Conservation (phyloP, 2,329 filamentous ascomycete species). For the Diplodia intermedia region DNA sequence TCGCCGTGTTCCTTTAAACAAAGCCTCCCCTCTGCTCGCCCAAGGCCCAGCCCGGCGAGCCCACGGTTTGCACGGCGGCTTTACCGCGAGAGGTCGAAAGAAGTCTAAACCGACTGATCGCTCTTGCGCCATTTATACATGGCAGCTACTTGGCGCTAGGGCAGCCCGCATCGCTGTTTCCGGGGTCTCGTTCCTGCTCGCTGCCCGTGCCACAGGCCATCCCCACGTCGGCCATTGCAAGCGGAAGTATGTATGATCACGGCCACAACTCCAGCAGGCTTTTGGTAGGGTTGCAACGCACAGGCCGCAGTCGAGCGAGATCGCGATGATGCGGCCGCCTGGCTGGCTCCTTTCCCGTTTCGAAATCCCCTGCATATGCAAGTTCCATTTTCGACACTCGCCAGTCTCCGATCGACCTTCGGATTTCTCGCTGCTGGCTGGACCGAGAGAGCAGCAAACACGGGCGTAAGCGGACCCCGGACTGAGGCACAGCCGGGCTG, state of each 20-base stretch:
- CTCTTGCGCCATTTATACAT: neutral
- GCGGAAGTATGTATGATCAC: neutral
- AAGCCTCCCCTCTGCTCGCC: too few species aligned
- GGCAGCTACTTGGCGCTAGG: neutral
- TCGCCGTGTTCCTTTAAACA: too few species aligned
- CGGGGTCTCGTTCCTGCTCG: neutral
- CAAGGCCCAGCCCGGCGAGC: neutral
- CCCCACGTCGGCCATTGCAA: neutral
- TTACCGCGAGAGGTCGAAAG: neutral
- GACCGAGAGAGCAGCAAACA: slow-evolving; percentile 14
- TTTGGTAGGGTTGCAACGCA: neutral
- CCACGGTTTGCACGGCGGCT: neutral
- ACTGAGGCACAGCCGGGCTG: neutral
- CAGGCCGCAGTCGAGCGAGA: neutral
- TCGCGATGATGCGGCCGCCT: slow-evolving; percentile 5
- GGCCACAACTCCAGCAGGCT: neutral
- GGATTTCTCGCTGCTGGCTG: neutral
- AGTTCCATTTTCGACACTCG: slow-evolving; percentile 12
- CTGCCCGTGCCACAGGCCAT: neutral
- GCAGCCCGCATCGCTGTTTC: neutral
- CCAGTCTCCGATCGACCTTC: slow-evolving; percentile 7
- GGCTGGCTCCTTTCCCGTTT: slow-evolving; percentile 6
- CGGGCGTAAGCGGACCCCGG: slow-evolving; percentile 15
- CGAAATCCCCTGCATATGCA: slow-evolving; percentile 28
- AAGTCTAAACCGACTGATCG: slow-evolving; percentile 3